These are phyloP conservation scores for Candida sakaeoensis DNA, from an alignment of 805 yeast species.

Conservation along the genomic window DNA sequence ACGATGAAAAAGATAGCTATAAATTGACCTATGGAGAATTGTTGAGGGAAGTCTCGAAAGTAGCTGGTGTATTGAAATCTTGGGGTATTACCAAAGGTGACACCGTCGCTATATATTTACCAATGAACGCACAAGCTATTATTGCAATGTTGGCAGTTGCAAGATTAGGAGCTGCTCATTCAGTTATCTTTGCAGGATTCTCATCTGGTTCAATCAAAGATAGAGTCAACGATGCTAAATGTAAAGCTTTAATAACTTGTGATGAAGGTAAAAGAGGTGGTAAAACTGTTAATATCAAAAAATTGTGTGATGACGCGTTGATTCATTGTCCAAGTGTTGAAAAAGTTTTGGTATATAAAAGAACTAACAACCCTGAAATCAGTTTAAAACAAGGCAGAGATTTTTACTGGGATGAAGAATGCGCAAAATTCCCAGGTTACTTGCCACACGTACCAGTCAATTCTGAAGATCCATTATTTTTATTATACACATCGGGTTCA, in stretches of 20 bases:
- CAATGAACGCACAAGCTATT: slow-evolving; percentile 81
- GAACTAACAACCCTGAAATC: slow-evolving; percentile 62
- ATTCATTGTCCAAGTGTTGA: slow-evolving; percentile 60
- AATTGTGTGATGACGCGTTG: slow-evolving; percentile 79
- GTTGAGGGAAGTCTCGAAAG: slow-evolving; percentile 63
- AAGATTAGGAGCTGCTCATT: slow-evolving; percentile 80
- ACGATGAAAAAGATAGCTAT: slow-evolving; percentile 63
- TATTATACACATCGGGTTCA: slow-evolving; percentile 82
- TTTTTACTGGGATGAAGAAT: slow-evolving; percentile 73
- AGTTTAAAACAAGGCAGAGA: slow-evolving; percentile 57
- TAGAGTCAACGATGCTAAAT: slow-evolving; percentile 68
- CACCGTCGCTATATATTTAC: slow-evolving; percentile 81
- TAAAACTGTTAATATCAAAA: slow-evolving; percentile 73
- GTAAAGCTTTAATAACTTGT: slow-evolving; percentile 70
- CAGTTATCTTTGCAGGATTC: slow-evolving; percentile 85
- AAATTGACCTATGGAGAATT: slow-evolving; percentile 68
- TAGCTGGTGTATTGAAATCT: slow-evolving; percentile 62
- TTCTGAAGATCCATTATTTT: slow-evolving; percentile 78
- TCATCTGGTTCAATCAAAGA: slow-evolving; percentile 68
- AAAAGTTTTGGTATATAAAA: slow-evolving; percentile 67
- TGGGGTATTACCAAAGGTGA: slow-evolving; percentile 79
- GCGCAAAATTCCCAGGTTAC: slow-evolving; percentile 62
- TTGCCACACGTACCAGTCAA: slow-evolving; percentile 70
- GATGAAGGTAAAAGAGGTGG: slow-evolving; percentile 86
- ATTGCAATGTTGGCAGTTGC: slow-evolving; percentile 73